Evolutionary conservation across 768 basidiomycete genomes (phyloP).

Genomic region (Tylopilus subfusipes): DNA sequence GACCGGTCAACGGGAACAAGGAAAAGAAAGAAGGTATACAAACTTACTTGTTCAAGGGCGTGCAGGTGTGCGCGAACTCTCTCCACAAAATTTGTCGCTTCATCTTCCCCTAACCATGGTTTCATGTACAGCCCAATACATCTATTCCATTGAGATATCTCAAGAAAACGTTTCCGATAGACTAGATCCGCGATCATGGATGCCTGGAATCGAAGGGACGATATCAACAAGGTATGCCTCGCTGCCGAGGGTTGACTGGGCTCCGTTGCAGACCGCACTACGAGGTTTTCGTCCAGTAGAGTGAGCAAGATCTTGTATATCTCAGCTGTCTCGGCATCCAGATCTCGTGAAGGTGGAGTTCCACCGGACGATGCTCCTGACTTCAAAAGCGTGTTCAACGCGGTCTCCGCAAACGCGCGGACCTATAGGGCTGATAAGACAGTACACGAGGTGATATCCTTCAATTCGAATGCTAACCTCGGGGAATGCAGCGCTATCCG

Average conservation of each 20-base stretch:
- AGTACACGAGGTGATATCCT: slow-evolving; percentile 5
- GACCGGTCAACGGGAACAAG: slow-evolving; percentile 8
- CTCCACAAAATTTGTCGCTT: slow-evolving; percentile 52
- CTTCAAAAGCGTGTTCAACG: slow-evolving; percentile 73
- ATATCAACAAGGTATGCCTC: slow-evolving; percentile 55
- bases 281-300: slow-evolving; percentile 50
- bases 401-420: slow-evolving; percentile 86
- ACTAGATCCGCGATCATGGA: slow-evolving; percentile 77
- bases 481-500: slow-evolving; percentile 89
- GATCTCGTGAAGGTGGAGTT: slow-evolving; percentile 68
- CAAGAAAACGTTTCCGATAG: slow-evolving; percentile 50
- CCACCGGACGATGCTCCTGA: slow-evolving; percentile 79
- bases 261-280: slow-evolving; percentile 37
- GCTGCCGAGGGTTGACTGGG: slow-evolving; percentile 52
- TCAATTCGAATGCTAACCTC: slow-evolving; percentile 51
- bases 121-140: slow-evolving; percentile 69
- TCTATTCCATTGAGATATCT: slow-evolving; percentile 59
- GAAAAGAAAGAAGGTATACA: slow-evolving; percentile 13
- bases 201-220: slow-evolving; percentile 67
- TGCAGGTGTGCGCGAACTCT: slow-evolving; percentile 68
- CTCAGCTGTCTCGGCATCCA: slow-evolving; percentile 57
- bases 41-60: slow-evolving; percentile 63
- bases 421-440: slow-evolving; percentile 45
- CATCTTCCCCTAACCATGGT: slow-evolving; percentile 62
- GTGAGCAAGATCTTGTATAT: slow-evolving; percentile 55